phyloP scores from a whole-genome alignment of 345 rosid species.

The Lumnitzera racemosa region DNA sequence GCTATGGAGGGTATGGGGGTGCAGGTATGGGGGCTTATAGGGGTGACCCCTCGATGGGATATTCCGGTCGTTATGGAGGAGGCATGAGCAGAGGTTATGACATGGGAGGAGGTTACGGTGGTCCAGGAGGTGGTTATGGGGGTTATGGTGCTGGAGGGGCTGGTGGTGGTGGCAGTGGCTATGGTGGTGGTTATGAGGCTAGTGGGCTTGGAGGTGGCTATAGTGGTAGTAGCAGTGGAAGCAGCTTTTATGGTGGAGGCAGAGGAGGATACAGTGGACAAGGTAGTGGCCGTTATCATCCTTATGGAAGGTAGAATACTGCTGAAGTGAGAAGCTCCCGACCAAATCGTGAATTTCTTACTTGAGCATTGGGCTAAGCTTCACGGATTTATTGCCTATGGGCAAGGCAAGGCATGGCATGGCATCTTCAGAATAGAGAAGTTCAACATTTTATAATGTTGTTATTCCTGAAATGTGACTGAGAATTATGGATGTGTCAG shows the following conservation, averaged over 20 bases:
- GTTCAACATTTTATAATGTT: too few relatives aligned
- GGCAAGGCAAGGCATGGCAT: too few relatives aligned
- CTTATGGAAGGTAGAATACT: too few relatives aligned
- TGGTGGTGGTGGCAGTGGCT: constrained; percentile 32
- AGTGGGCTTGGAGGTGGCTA: constrained; percentile 43
- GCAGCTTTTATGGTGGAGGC: constrained; percentile 6
- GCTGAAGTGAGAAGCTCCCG: not conserved
- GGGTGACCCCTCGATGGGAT: constrained; percentile 65
- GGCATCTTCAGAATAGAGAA: too few relatives aligned
- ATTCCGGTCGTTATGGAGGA: constrained; percentile 74
- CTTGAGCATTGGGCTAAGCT: too few relatives aligned
- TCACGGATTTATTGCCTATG: too few relatives aligned
- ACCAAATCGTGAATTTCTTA: too few relatives aligned
- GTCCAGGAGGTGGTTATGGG: constrained; percentile 25
- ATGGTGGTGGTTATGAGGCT: constrained; percentile 38
- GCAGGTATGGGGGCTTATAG: constrained; percentile 55
- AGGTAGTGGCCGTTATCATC: too few relatives aligned
- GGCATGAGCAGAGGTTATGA: constrained; percentile 40
- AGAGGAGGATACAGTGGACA: constrained; percentile 19
- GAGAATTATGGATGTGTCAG: too few relatives aligned
- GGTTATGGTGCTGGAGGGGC: constrained; percentile 31
- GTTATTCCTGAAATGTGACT: too few relatives aligned
- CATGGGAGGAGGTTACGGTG: constrained; percentile 32
- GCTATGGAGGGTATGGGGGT: constrained; percentile 64
- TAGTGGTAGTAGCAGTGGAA: constrained; percentile 32